Evolutionary conservation across 768 basidiomycete species (phyloP).

Genomic region (Lactarius quietus): DNA sequence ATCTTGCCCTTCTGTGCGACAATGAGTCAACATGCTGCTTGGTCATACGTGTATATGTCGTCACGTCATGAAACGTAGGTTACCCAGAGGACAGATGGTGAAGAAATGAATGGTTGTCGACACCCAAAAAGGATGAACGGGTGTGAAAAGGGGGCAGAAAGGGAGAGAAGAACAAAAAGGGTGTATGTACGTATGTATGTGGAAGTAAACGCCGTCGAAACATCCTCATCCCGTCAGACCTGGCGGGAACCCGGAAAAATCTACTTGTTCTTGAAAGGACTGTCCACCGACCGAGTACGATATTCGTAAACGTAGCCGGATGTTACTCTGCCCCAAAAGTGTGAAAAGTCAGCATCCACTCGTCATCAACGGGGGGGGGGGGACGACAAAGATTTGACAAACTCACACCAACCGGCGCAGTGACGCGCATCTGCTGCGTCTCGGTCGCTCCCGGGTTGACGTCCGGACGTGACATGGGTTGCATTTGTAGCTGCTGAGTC

Average conservation of each 20-base stretch:
- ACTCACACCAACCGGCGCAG: constrained; percentile 84
- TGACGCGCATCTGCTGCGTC: constrained; percentile 93
- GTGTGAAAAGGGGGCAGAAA: neutral
- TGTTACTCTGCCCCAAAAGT: constrained; percentile 51
- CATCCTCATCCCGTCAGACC: constrained; percentile 51
- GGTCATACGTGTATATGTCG: neutral
- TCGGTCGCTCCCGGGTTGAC: constrained; percentile 76
- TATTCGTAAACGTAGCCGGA: constrained; percentile 85
- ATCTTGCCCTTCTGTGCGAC: neutral
- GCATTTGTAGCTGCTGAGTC: constrained; percentile 97
- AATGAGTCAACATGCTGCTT: neutral
- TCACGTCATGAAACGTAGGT: neutral
- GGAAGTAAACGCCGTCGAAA: too few species aligned
- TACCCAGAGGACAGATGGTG: constrained; percentile 1
- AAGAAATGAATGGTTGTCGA: neutral
- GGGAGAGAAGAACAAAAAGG: neutral
- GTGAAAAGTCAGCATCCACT: neutral
- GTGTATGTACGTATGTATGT: neutral
- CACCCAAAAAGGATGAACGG: neutral
- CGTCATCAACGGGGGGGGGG: neutral
- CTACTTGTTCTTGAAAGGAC: constrained; percentile 84
- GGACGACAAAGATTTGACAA: neutral
- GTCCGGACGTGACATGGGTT: constrained; percentile 88
- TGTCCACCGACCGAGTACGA: constrained; percentile 68
- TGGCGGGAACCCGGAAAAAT: constrained; percentile 87